A percentile compares a stretch with the other conserved stretches of the same genome.
These are phyloP conservation scores for Achlya hypogyna DNA, from an alignment of 352 stramenopile genomes.

Conservation along the genomic window DNA sequence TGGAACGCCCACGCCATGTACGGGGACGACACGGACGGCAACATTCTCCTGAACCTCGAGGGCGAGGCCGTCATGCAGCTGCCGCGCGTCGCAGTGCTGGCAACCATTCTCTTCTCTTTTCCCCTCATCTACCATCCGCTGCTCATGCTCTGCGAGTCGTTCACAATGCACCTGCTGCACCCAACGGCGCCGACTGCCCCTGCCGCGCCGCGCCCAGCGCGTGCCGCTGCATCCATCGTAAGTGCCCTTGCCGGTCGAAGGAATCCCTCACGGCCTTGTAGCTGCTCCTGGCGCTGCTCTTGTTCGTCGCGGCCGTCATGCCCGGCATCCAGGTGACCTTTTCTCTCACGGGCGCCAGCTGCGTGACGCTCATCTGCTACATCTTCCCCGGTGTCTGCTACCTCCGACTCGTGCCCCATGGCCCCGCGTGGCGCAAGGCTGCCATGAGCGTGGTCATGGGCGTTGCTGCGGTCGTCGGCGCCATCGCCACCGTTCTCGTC, in stretches of 20 bases:
- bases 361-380: constrained; percentile 65
- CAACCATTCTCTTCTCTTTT: constrained; percentile 71
- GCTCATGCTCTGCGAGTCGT: constrained; percentile 29
- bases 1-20: constrained; percentile 41
- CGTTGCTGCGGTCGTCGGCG: constrained; percentile 44
- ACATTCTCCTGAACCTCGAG: constrained; percentile 71
- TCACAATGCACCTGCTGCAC: constrained; percentile 37
- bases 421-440: constrained; percentile 14
- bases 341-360: constrained; percentile 65
- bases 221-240: constrained; percentile 17
- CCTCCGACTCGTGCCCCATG: constrained; percentile 27
- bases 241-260: constrained; percentile 28
- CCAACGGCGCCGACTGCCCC: constrained; percentile 19
- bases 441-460: constrained; percentile 22
- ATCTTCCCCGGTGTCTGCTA: constrained; percentile 57
- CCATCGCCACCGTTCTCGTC: constrained; percentile 37
- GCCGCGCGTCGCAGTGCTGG: constrained; percentile 48
- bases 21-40: constrained; percentile 44
- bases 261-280: not conserved
- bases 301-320: constrained; percentile 44
- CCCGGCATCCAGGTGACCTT: constrained; percentile 63
- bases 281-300: constrained; percentile 34
- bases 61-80: constrained; percentile 62
- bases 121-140: constrained; percentile 64
- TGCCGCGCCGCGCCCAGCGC: not conserved